Conservation (phyloP, 768 basidiomycete species). For the Amanita jacksonii region DNA sequence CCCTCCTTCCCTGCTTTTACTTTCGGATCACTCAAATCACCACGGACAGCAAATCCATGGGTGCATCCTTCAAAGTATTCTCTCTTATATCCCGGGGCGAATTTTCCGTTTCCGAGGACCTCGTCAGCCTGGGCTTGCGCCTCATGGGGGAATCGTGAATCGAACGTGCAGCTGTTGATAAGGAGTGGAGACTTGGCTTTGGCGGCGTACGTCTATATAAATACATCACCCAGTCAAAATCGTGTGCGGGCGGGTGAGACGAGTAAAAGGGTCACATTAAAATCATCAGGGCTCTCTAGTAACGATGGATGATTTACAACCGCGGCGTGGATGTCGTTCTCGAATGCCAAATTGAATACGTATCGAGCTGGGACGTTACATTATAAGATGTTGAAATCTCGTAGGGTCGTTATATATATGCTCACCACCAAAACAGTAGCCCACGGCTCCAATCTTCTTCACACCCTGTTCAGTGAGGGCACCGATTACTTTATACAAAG, state of each 20-base stretch:
- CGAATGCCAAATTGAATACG: constrained; percentile 54
- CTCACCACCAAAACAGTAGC: constrained; percentile 64
- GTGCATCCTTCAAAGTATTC: constrained; percentile 37
- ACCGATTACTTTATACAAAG: constrained; percentile 44
- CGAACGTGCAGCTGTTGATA: constrained; percentile 54
- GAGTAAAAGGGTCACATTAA: constrained; percentile 24
- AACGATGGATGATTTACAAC: constrained; percentile 54
- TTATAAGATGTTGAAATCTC: neutral
- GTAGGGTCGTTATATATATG: neutral
- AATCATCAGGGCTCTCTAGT: constrained; percentile 46
- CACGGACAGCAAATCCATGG: constrained; percentile 47
- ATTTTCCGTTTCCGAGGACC: constrained; percentile 37
- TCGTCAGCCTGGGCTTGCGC: constrained; percentile 35
- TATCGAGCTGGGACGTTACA: constrained; percentile 31
- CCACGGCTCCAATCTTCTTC: constrained; percentile 45
- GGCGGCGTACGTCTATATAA: constrained; percentile 34
- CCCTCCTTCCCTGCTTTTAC: neutral
- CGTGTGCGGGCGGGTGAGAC: too few species aligned
- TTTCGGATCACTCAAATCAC: constrained; percentile 29
- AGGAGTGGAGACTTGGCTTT: constrained; percentile 46
- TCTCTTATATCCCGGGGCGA: constrained; percentile 39
- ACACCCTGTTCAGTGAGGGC: constrained; percentile 53
- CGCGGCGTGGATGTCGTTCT: constrained; percentile 36
- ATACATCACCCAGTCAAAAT: neutral
- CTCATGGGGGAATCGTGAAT: constrained; percentile 40